Evolutionary conservation across 306 rosid species (phyloP).

Genomic region (Arachis stenosperma): DNA sequence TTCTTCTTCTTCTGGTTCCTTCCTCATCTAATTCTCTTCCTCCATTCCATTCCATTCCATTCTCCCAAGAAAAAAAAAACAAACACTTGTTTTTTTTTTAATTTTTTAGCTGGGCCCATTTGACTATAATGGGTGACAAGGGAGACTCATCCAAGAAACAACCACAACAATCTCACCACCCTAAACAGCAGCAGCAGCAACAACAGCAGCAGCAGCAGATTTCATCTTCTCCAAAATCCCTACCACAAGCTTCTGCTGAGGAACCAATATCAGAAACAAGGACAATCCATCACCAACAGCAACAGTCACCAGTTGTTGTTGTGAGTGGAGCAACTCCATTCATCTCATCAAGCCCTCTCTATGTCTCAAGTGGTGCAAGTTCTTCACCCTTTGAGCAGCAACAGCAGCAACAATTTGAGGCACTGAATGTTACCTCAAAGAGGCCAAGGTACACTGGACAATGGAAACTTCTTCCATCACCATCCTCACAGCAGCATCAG

Average conservation of each 20-base stretch:
- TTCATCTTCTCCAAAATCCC: constrained; percentile 64
- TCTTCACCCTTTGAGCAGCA: constrained; percentile 60
- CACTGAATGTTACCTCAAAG: constrained; percentile 53
- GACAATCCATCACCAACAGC: constrained; percentile 43
- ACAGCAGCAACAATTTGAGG: constrained; percentile 51
- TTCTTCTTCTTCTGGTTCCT: constrained; percentile 42
- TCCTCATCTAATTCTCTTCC: constrained; percentile 15
- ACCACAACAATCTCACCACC: constrained; percentile 26
- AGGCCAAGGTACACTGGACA: constrained; percentile 77
- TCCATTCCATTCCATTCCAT: not conserved
- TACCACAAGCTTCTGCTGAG: constrained; percentile 41
- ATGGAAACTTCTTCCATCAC: constrained; percentile 89
- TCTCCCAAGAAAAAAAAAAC: not conserved
- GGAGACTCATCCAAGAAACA: constrained; percentile 68
- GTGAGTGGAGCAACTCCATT: constrained; percentile 49
- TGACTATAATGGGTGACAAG: constrained; percentile 64
- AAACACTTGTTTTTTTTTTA: not conserved
- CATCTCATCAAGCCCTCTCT: constrained; percentile 59
- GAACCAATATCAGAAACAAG: constrained; percentile 50
- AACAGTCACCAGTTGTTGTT: constrained; percentile 39
- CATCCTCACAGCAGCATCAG: constrained; percentile 59
- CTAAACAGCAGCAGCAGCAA: constrained; percentile 7
- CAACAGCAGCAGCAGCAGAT: constrained; percentile 52
- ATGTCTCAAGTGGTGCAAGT: constrained; percentile 58
- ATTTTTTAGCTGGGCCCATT: constrained; percentile 48